Evolutionary conservation across 805 yeast species (phyloP).

Genomic region (Saccharomycopsis synnaedendra): DNA sequence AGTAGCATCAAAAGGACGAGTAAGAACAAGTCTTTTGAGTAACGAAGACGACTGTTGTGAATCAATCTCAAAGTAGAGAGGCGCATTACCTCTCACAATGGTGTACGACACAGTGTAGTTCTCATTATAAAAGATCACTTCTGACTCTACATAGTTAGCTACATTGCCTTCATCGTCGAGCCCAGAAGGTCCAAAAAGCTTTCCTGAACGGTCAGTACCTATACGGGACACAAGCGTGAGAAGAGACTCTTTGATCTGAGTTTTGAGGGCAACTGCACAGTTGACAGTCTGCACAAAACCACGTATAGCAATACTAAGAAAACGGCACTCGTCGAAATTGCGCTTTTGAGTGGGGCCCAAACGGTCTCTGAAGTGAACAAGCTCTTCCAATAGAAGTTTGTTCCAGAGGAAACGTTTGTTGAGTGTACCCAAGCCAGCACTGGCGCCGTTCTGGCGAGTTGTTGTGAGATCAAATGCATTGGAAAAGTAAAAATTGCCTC

Average conservation of each 20-base stretch:
- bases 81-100: slow-evolving; percentile 86
- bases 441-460: slow-evolving; percentile 60
- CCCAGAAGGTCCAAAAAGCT: slow-evolving; percentile 78
- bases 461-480: slow-evolving; percentile 85
- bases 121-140: slow-evolving; percentile 50
- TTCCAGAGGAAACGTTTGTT: slow-evolving; percentile 90
- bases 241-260: slow-evolving; percentile 20
- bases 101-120: slow-evolving; percentile 55
- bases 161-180: slow-evolving; percentile 88
- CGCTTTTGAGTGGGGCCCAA: slow-evolving; percentile 47
- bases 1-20: slow-evolving; percentile 71
- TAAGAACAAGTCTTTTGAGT: slow-evolving; percentile 69
- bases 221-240: slow-evolving; percentile 81
- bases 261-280: slow-evolving; percentile 18
- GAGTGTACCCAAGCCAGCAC: slow-evolving; percentile 22
- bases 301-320: slow-evolving; percentile 74
- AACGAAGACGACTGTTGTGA: slow-evolving; percentile 36
- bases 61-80: slow-evolving; percentile 91
- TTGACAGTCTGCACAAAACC: slow-evolving; percentile 77
- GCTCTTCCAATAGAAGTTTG: slow-evolving; percentile 67
- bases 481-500: slow-evolving; percentile 84
- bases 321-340: slow-evolving; percentile 53
- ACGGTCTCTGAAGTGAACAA: slow-evolving; percentile 58
- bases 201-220: slow-evolving; percentile 82
- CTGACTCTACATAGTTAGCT: slow-evolving; percentile 87